Base-by-base conservation (phyloP, 805 yeast genomes). In the Komagataella mondaviorum region DNA sequence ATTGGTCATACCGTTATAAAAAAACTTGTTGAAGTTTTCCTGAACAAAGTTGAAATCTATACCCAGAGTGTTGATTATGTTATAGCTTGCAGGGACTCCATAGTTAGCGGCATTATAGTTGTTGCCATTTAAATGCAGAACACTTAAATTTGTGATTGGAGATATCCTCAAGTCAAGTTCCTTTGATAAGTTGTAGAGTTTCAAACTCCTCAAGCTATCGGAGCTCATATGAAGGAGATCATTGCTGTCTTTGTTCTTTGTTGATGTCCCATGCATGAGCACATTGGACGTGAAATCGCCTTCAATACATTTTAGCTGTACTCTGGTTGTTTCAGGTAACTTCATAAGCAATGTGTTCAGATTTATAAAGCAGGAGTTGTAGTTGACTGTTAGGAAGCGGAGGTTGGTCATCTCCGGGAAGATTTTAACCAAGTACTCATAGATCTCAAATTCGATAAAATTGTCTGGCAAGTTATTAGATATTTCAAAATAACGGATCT, bases 381-480 rank as follows among this genome's bases (percentile, higher is more conserved):
- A 57, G n/a, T 56, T 52, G 45, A 62, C 53, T 20, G 50, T 57
- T 14, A 60, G 51, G 3, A 52, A 51, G 45, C 54, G 55, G 47
- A 62, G 49, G 43, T 52, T 51, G 1, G 6, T 48, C 46, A 60
- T 54, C 5, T 47, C 44, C 2, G 51, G 48, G 17, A 60, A 55
- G 1, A 50, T 23, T 7, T 48, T 47, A 46, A 57, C 51, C 2
- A 62, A 54, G 6, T 51, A 17, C 14, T 52, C 52, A 2, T 51
- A 49, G 3, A 56, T 49, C 20, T 62, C 64, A 46, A 60, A 46
- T 44, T 62, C 63, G 17, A 58, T 52, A 36, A 56, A 53, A 49
- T 56, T 54, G 22, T 62, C 62, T 3, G 65, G 64, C 44, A 61
- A 44, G 7, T 55, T 50, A 36, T 56, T 52, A 6, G 56, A 30